Conservation (phyloP, 2,329 filamentous ascomycete genomes). For the Cordyceps tenuipes region DNA sequence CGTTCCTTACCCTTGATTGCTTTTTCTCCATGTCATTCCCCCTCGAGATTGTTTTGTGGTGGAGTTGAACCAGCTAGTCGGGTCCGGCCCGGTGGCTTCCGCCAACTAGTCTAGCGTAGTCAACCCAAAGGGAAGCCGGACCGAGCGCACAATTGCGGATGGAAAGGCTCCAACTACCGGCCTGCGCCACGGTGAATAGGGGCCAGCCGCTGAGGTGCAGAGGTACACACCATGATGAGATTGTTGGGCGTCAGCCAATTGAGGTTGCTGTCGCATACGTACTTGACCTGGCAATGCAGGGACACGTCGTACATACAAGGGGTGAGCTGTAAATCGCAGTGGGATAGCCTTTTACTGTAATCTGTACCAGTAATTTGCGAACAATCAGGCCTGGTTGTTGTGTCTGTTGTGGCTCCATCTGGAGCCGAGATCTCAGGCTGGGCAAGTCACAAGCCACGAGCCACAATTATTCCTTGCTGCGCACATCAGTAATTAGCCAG, state of each 20-base stretch:
- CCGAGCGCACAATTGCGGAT: neutral
- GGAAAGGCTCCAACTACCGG: neutral
- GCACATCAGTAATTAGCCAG: conserved; percentile 8
- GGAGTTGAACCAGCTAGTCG: conserved; percentile 6
- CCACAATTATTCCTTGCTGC: conserved; percentile 7
- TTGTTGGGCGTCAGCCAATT: neutral
- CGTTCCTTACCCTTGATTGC: neutral
- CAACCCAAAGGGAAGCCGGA: neutral
- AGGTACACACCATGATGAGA: neutral
- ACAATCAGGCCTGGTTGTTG: neutral
- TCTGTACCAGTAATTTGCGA: no score
- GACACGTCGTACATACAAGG: neutral
- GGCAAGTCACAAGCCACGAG: conserved; percentile 1
- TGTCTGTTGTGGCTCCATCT: conserved; percentile 3
- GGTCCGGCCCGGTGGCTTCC: conserved; percentile 10
- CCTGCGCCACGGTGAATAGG: neutral
- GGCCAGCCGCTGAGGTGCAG: neutral
- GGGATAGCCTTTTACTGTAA: neutral
- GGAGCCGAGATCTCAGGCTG: conserved; percentile 9
- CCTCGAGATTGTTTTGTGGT: conserved; percentile 8
- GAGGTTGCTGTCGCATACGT: neutral
- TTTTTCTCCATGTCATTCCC: conserved; percentile 7
- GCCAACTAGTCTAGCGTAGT: conserved; percentile 2
- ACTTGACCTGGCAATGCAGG: neutral
- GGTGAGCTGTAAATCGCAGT: neutral